Base-by-base conservation (phyloP, 306 rosid species). In the Fagus sylvatica region DNA sequence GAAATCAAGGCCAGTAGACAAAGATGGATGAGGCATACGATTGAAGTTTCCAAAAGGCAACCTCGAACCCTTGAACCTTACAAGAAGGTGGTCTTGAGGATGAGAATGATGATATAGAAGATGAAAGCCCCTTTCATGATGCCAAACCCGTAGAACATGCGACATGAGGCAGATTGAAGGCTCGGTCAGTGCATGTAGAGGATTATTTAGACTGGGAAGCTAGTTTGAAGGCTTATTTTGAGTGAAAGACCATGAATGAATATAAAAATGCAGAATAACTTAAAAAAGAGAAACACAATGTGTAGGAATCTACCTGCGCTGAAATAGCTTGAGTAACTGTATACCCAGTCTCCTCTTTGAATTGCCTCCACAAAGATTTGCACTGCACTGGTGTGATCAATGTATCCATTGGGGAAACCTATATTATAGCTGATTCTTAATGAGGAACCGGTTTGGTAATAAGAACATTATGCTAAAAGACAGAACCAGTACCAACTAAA, bases 321-420 rank as follows among this genome's bases (percentile, higher is more conserved):
- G 97, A 75, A 85, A 94, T 85, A 73, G 98, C 98, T 78, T 92
- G 98, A 30, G 97, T 73, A 75, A 94, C 84, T 49, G 83, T 74
- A 80, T 90, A 92, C 85, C 90, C 97, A 0, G 97, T 94, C 82
- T 90, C 98, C 41, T 88, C 72, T 76, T 79, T 93, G 85, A 94
- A 90, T 75, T 88, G 97, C 82, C 97, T 88, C 98, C 98, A 94
- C 88, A 94, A 78, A 71, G 92, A 86, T 78, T 91, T 94, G 89
- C 98, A 92, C 59, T 87, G 97, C 65, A 88, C 92, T 28, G 98
- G 98, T 48, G 92, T 78, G 69, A 94, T 83, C 73, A 94, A 82
- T 37, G 89, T 83, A 77, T 90, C 86, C 80, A 59, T 78, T 49
- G 87, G 83, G 37, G 92, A 64, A 79, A 94, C 93, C 98, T 94